Percentiles rank a stretch among this genome's conserved stretches.
Evolutionary conservation across 208 protist genomes (phyloP).

Genomic region (Trichomonas gallinae): DNA sequence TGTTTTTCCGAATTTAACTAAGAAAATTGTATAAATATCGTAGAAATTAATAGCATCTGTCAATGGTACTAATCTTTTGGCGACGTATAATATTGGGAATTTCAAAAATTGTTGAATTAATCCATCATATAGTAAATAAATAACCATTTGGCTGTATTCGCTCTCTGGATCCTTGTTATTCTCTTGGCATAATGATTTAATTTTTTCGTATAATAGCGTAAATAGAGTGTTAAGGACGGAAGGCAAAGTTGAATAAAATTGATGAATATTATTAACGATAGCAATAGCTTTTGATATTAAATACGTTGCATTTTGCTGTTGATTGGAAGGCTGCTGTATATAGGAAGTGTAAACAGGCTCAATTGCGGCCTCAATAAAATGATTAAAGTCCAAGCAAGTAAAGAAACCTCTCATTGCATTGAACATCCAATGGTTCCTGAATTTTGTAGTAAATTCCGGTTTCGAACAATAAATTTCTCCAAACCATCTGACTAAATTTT

Average conservation of each 20-base stretch:
- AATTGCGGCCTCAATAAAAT: neutral
- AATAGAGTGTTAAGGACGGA: neutral
- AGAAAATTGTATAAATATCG: neutral
- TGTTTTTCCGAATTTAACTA: neutral
- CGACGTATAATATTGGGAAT: neutral
- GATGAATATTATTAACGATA: neutral
- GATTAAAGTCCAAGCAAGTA: neutral
- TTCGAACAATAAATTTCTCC: neutral
- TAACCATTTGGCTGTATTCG: neutral
- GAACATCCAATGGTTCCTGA: neutral
- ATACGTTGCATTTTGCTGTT: neutral
- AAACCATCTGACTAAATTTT: neutral
- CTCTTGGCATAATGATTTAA: neutral
- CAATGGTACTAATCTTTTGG: neutral
- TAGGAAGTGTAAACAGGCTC: neutral
- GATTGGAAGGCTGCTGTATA: neutral
- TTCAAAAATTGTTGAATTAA: neutral
- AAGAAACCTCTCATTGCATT: neutral
- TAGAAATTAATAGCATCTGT: neutral
- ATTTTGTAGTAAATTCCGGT: neutral
- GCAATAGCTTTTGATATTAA: neutral
- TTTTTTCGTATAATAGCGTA: neutral
- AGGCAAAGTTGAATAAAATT: neutral
- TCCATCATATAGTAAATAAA: neutral
- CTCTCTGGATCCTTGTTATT: neutral